Evolutionary conservation across 2,329 filamentous ascomycete genomes (phyloP), one percentile per base, ranked within the genome.

Genomic region (Metarhizium brunneum): DNA sequence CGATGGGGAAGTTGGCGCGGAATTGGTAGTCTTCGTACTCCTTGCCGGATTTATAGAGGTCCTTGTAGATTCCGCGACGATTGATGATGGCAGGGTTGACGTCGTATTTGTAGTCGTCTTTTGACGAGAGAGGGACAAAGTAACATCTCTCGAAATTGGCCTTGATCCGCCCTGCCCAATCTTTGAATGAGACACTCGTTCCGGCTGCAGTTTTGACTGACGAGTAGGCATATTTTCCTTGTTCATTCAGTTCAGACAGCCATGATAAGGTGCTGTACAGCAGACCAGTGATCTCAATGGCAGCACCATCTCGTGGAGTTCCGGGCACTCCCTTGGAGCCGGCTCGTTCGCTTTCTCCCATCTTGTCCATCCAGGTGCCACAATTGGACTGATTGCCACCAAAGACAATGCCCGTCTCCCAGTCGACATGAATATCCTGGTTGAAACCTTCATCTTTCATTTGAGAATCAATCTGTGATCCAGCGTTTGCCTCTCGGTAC

Each of bases 361-460:
- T 99, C 80, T 99, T 99, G 78, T 99, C 94, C 91, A 96, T 96
- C 94, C 94, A 99, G 1, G 94, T 99, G 53, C 94, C 94, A 64
- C 95, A 99, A 71, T 99, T 99, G 72, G 76, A 80, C 67, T 96
- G 92, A 66, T 90, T 97, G 38, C 95, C 94, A 55, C 95, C 94
- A 65, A 95, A 96, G 56, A 99, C 86, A 60, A 99, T 82, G 25
- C 94, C 95, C 2, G 68, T 74, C 5, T 85, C 94, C 92, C 92
- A 97, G 68, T 99, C 92, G 11, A 95, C 89, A 57, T 88, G 83
- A 62, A 97, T 87, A 57, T 94, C 85, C 61, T 96, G 90, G 66
- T 96, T 85, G 76, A 99, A 99, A 0, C 94, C 94, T 65, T 91
- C 86, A 4, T 89, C 81, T 60, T 82, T 88, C 94, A 99, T 99